Evolutionary conservation across 169 alveolate species (phyloP).

Genomic region (Eimeria necatrix): DNA sequence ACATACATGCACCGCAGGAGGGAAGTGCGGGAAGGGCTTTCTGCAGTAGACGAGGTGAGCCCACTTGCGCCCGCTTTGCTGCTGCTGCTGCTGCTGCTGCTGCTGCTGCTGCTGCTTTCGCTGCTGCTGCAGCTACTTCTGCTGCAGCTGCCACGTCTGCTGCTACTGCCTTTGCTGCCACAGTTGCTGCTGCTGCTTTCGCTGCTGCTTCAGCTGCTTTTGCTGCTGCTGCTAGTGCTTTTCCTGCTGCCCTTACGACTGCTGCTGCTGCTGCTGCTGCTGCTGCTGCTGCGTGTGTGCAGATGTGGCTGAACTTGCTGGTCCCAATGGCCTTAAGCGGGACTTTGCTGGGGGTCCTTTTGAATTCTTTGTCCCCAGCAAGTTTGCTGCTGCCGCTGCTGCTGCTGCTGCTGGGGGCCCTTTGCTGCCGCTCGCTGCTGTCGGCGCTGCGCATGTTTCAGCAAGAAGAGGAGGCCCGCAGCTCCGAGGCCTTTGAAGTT

Average conservation of each 20-base stretch:
- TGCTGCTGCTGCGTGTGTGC: conserved; percentile 27
- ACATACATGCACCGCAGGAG: conserved; percentile 54
- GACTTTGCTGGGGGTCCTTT: conserved; percentile 90
- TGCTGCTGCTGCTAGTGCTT: too few species aligned
- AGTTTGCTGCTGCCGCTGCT: conserved; percentile 78
- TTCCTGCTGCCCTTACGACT: too few species aligned
- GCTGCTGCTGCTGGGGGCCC: conserved; percentile 55
- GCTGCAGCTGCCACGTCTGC: conserved; percentile 23
- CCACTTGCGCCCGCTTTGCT: conserved; percentile 77
- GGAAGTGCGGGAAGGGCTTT: conserved; percentile 28
- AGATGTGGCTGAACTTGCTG: conserved; percentile 85
- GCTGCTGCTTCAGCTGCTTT: too few species aligned
- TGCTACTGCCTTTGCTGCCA: conserved; percentile 15
- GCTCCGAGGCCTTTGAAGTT: conserved; percentile 37
- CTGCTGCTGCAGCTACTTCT: conserved; percentile 85
- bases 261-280: not conserved
- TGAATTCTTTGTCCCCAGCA: conserved; percentile 84
- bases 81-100: conserved; percentile 69
- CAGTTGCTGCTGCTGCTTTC: conserved; percentile 84
- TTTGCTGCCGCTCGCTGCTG: conserved; percentile 79
- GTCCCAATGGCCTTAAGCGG: conserved; percentile 90
- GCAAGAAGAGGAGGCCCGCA: conserved; percentile 23
- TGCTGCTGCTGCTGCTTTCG: conserved; percentile 80
- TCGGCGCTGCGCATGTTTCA: conserved; percentile 25
- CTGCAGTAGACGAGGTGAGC: conserved; percentile 53